Conservation (phyloP, 257 asterid genomes). For the Salvia rosmarinus region DNA sequence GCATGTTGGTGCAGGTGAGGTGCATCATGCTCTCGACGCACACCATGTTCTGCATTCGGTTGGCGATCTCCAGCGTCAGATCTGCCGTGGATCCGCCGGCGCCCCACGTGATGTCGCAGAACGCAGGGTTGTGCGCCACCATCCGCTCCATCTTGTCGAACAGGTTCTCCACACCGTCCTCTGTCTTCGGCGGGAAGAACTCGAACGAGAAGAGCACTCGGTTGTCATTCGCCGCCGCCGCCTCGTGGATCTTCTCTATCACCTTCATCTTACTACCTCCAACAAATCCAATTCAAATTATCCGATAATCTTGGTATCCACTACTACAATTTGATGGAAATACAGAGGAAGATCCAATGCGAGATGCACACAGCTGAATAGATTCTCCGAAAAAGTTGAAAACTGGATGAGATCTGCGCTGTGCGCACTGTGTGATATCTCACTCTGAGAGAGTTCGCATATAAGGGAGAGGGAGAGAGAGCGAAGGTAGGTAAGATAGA, state of each 20-base stretch:
- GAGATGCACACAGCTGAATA: conserved; percentile 26
- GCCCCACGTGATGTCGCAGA: conserved; percentile 99
- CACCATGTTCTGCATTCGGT: conserved; percentile 97
- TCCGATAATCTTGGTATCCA: background rate
- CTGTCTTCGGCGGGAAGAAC: conserved; percentile 97
- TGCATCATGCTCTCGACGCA: conserved; percentile 99
- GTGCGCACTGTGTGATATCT: conserved; percentile 14
- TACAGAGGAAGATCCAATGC: conserved; percentile 11
- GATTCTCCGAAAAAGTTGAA: background rate
- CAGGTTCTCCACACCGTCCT: conserved; percentile 94
- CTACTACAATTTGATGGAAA: background rate
- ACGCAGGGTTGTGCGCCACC: conserved; percentile 88
- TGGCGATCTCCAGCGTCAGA: conserved; percentile 93
- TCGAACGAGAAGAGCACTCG: conserved; percentile 88
- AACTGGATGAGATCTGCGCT: conserved; percentile 32
- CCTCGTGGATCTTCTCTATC: conserved; percentile 80
- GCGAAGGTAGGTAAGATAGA: conserved; percentile 30
- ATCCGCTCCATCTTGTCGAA: conserved; percentile 96
- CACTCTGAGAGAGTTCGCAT: conserved; percentile 1
- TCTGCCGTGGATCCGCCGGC: conserved; percentile 99
- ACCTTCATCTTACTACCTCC: conserved; percentile 77
- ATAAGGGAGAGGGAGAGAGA: background rate
- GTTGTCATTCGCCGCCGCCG: conserved; percentile 52
- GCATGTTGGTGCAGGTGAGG: conserved; percentile 97
- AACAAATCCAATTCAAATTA: conserved; percentile 23